Evolutionary conservation across 2,329 filamentous ascomycete species (phyloP).

Genomic region (Alternaria ventricosa): DNA sequence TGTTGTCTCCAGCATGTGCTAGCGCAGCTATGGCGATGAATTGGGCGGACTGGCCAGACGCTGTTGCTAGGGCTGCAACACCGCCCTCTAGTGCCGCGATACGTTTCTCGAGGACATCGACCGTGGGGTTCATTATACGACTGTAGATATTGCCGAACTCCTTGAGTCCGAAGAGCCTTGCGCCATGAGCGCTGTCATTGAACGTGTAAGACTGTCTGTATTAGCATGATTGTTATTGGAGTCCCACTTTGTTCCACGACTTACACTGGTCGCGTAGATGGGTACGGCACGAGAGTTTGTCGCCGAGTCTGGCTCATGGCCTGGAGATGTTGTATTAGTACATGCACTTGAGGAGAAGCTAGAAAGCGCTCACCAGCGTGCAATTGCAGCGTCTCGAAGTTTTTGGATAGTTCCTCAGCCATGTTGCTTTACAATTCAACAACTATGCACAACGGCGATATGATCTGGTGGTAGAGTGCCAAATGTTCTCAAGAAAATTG

Average conservation of each 20-base stretch:
- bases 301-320: constrained; percentile 75
- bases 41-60: constrained; percentile 89
- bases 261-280: constrained; percentile 88
- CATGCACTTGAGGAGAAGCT: background rate
- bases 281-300: constrained; percentile 92
- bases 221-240: constrained; percentile 14
- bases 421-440: constrained; percentile 19
- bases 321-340: constrained; percentile 54
- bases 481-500: background rate
- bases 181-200: constrained; percentile 95
- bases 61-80: constrained; percentile 80
- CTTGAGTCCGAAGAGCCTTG: constrained; percentile 93
- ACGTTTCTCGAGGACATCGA: constrained; percentile 95
- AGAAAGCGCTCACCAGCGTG: constrained; percentile 52
- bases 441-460: background rate
- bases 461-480: background rate
- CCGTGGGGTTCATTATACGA: constrained; percentile 80
- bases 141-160: constrained; percentile 98
- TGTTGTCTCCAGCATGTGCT: constrained; percentile 90
- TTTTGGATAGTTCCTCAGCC: constrained; percentile 51
- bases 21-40: constrained; percentile 88
- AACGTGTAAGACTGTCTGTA: constrained; percentile 77
- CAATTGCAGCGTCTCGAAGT: constrained; percentile 60
- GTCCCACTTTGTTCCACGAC: constrained; percentile 15
- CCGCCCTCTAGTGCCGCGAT: constrained; percentile 96